Conservation (phyloP, 2,329 filamentous ascomycete species). For the Grosmannia serpens region DNA sequence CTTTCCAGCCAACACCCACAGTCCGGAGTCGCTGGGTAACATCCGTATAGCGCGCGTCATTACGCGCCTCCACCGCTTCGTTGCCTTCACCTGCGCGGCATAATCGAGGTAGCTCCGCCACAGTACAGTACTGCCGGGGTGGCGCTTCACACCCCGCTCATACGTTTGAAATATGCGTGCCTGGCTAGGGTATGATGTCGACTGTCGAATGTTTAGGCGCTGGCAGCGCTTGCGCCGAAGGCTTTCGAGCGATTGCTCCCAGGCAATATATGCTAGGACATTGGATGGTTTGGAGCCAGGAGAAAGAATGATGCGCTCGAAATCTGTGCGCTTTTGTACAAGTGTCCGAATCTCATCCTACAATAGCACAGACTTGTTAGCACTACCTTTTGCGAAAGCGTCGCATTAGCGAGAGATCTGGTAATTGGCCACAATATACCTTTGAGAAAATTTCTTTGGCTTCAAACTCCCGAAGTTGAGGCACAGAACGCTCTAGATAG, state of each 20-base stretch:
- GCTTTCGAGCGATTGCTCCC: conserved; percentile 58
- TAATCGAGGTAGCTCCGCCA: conserved; percentile 90
- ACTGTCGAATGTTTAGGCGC: conserved; percentile 62
- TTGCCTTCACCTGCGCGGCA: conserved; percentile 55
- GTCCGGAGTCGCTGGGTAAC: conserved; percentile 68
- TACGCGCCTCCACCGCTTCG: conserved; percentile 52
- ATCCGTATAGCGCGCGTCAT: conserved; percentile 65
- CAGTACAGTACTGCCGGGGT: conserved; percentile 66
- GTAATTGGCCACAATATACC: conserved; percentile 26
- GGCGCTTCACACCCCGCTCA: conserved; percentile 73
- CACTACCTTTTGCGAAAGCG: too few species aligned
- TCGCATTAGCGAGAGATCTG: background rate
- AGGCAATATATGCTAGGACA: conserved; percentile 72
- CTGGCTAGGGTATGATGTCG: conserved; percentile 60
- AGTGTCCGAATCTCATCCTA: conserved; percentile 85
- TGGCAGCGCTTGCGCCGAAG: conserved; percentile 74
- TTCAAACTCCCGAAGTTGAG: conserved; percentile 85
- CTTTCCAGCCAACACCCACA: conserved; percentile 81
- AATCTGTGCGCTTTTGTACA: conserved; percentile 80
- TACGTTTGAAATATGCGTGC: conserved; percentile 81
- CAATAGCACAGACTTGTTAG: background rate
- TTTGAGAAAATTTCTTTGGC: conserved; percentile 82
- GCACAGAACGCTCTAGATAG: conserved; percentile 83
- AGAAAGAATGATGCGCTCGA: conserved; percentile 82
- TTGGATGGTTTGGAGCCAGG: conserved; percentile 66